phyloP scores from a whole-genome alignment of 495 filamentous ascomycete species.

The Aspergillus panamensis region DNA sequence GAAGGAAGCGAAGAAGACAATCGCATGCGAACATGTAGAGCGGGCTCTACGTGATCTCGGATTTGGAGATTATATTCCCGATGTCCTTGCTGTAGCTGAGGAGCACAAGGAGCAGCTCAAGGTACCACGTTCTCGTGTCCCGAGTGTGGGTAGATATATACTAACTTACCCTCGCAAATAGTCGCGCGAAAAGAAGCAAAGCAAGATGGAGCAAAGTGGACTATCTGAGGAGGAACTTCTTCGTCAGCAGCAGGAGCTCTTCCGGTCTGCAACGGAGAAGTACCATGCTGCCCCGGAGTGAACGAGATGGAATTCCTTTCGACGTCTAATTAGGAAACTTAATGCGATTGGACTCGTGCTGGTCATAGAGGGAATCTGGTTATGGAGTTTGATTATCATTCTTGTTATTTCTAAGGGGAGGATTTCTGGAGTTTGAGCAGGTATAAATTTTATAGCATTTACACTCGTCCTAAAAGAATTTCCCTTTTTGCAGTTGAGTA shows the following conservation, averaged over 20 bases:
- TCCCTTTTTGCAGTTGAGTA: not conserved
- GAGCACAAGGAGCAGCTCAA: conserved; percentile 91
- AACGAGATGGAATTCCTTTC: not conserved
- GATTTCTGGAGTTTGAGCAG: conserved; percentile 19
- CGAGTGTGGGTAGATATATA: not conserved
- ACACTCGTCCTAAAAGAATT: not conserved
- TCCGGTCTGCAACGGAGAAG: conserved; percentile 74
- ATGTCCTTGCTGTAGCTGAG: conserved; percentile 80
- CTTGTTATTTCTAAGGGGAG: conserved; percentile 14
- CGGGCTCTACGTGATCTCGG: conserved; percentile 86
- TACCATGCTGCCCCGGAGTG: conserved; percentile 56
- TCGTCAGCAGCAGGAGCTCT: conserved; percentile 84
- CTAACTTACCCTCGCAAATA: conserved; percentile 32
- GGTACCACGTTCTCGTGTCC: conserved; percentile 45
- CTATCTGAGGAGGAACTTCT: conserved; percentile 85
- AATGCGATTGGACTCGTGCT: conserved; percentile 31
- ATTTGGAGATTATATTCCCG: conserved; percentile 83
- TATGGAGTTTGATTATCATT: conserved; percentile 25
- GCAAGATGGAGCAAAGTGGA: conserved; percentile 92
- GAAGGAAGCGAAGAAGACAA: conserved; percentile 97
- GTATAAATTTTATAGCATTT: conserved; percentile 3
- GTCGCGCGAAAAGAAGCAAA: conserved; percentile 94
- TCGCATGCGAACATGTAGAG: conserved; percentile 93
- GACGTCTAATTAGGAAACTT: not conserved
- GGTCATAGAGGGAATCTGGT: conserved; percentile 35